A percentile compares a stretch with the other conserved stretches of the same genome.
phyloP scores from a whole-genome alignment of 139 green algal genomes.

The Coccomyxa sp. region DNA sequence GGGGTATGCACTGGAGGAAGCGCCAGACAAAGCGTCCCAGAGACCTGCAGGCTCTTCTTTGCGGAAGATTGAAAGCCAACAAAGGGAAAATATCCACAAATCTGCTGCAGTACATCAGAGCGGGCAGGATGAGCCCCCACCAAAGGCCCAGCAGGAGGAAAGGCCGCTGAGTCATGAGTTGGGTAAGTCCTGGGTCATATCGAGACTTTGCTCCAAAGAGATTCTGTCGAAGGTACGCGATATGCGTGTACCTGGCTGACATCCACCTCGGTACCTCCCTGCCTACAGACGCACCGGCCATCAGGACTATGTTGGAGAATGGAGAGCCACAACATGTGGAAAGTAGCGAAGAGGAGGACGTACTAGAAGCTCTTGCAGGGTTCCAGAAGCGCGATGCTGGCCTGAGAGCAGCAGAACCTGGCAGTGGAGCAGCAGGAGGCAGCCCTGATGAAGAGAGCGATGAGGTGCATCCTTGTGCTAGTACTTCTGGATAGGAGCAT shows the following conservation, averaged over 20 bases:
- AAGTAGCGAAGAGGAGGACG: neutral
- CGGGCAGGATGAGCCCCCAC: neutral
- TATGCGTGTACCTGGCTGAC: too few relatives aligned
- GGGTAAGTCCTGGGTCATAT: neutral
- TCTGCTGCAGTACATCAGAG: neutral
- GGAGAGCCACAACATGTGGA: neutral
- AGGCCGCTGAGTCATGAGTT: neutral
- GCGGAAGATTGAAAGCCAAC: neutral
- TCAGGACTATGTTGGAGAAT: neutral
- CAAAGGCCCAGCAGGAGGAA: neutral
- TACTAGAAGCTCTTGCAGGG: neutral
- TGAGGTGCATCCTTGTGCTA: neutral
- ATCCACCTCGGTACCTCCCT: neutral
- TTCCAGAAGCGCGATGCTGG: neutral
- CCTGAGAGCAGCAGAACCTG: neutral
- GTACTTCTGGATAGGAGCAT: too few relatives aligned
- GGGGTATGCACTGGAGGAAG: neutral
- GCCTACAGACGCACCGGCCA: neutral
- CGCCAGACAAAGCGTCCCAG: neutral
- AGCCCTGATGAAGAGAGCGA: neutral
- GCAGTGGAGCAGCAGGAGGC: neutral
- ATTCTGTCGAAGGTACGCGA: too few relatives aligned
- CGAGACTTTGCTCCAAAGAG: too few relatives aligned
- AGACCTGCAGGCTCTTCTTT: neutral
- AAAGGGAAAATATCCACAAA: neutral